A percentile compares a stretch with the other conserved stretches of the same genome.
These are phyloP conservation scores for Saccharomyces pastorianus DNA, from an alignment of 1,139 yeast species.

Conservation along the genomic window DNA sequence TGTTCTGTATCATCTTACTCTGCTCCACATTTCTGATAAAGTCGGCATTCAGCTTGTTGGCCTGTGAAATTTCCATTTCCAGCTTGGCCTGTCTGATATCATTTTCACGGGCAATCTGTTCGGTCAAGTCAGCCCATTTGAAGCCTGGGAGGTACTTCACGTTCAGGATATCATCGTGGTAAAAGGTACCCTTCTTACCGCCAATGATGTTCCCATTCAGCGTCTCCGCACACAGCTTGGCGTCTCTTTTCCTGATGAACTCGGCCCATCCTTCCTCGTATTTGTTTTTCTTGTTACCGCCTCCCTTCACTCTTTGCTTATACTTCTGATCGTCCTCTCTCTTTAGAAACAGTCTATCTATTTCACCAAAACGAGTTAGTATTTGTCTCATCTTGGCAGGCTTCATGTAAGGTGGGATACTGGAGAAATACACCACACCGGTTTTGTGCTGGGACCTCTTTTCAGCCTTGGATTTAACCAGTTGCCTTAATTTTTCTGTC, in stretches of 20 bases:
- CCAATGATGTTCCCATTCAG: constrained; percentile 85
- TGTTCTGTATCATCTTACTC: constrained; percentile 69
- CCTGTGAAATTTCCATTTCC: constrained; percentile 82
- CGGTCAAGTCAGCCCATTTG: constrained; percentile 92
- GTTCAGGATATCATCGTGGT: constrained; percentile 88
- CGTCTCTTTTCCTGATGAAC: constrained; percentile 72
- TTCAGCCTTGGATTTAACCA: constrained; percentile 41
- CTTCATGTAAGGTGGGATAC: constrained; percentile 95
- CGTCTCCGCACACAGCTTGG: constrained; percentile 79
- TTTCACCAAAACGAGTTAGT: constrained; percentile 70
- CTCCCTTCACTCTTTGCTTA: constrained; percentile 65
- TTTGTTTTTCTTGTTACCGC: constrained; percentile 91
- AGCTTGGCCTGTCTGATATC: constrained; percentile 83
- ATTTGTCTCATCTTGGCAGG: constrained; percentile 84
- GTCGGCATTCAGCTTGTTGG: constrained; percentile 74
- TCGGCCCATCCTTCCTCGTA: constrained; percentile 98
- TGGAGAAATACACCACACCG: constrained; percentile 85
- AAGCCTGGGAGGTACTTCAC: constrained; percentile 83
- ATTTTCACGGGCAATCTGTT: constrained; percentile 84
- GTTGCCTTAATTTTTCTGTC: constrained; percentile 9
- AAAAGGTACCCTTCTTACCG: constrained; percentile 83
- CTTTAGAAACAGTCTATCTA: constrained; percentile 76
- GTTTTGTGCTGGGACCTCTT: constrained; percentile 55
- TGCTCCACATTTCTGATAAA: constrained; percentile 79
- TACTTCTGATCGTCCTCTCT: constrained; percentile 71